Conservation (phyloP, 257 asterid genomes). For the Primulina huaijiensis region DNA sequence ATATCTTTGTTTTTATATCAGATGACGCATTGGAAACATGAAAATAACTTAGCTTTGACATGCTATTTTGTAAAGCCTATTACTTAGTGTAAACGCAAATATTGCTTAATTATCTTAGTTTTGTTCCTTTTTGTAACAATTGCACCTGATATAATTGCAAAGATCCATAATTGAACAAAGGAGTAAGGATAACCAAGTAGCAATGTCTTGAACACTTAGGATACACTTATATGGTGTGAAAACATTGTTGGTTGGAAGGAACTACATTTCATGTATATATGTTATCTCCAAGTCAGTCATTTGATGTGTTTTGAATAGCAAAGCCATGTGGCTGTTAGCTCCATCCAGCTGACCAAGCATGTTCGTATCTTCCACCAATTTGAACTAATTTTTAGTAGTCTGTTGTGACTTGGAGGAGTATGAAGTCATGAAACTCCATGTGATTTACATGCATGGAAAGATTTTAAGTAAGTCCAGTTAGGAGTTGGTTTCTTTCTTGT, state of each 20-base stretch:
- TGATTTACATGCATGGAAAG: conserved; percentile 15
- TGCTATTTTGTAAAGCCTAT: background rate
- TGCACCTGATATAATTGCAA: background rate
- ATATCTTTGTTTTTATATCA: background rate
- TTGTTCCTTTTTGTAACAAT: background rate
- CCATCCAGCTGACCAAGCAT: conserved; percentile 14
- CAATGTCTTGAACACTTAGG: background rate
- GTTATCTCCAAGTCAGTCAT: background rate
- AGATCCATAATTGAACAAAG: conserved; percentile 2
- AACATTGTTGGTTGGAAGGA: background rate
- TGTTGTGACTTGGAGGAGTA: conserved; percentile 19
- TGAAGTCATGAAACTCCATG: conserved; percentile 16
- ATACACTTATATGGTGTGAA: background rate
- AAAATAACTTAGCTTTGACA: background rate
- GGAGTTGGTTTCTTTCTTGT: conserved; percentile 13
- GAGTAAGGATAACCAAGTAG: conserved; percentile 7
- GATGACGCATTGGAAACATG: background rate
- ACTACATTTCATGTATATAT: background rate
- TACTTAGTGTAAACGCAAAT: background rate
- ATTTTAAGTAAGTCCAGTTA: conserved; percentile 3
- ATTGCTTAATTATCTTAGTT: conserved; percentile 11
- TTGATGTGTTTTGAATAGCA: conserved; percentile 3
- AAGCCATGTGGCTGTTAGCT: conserved; percentile 9
- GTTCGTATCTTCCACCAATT: conserved; percentile 16
- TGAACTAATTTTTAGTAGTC: conserved; percentile 8